A percentile compares a stretch with the other conserved stretches of the same genome.
Conservation (phyloP, 2,329 filamentous ascomycete genomes). For the Xylariaceae sp. region DNA sequence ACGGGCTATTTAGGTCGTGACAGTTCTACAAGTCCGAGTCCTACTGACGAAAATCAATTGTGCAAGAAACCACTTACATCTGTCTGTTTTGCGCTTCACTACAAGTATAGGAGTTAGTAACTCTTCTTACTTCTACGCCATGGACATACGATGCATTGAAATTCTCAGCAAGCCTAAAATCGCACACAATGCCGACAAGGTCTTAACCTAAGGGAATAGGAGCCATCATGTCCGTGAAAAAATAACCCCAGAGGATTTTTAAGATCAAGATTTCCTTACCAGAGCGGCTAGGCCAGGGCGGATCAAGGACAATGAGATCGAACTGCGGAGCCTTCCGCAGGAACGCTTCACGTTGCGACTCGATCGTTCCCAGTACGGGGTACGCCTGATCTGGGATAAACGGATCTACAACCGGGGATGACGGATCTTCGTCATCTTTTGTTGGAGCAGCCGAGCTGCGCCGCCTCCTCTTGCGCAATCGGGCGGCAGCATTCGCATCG, state of each 20-base stretch:
- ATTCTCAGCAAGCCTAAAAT: not conserved
- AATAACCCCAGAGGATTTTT: not conserved
- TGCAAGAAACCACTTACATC: slow-evolving; percentile 35
- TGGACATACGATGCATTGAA: too few relatives aligned
- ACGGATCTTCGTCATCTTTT: slow-evolving; percentile 1
- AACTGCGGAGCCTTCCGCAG: slow-evolving; percentile 47
- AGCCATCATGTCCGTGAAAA: not conserved
- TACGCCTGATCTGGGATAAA: slow-evolving; percentile 40
- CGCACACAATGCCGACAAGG: not conserved
- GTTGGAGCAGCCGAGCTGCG: not conserved
- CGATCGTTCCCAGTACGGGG: slow-evolving; percentile 47
- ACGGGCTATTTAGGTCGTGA: too few relatives aligned
- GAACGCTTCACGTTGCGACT: slow-evolving; percentile 39
- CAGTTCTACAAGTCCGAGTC: not conserved
- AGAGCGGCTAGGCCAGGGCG: slow-evolving; percentile 77
- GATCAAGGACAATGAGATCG: slow-evolving; percentile 66
- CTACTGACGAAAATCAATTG: not conserved
- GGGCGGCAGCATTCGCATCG: not conserved
- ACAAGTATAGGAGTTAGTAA: not conserved
- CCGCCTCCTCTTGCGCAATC: slow-evolving; percentile 19
- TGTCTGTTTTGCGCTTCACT: slow-evolving; percentile 52
- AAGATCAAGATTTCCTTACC: not conserved
- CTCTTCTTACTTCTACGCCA: not conserved
- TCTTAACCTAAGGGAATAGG: not conserved
- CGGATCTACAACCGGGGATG: not conserved